Base-by-base conservation (phyloP, 2,329 filamentous ascomycete genomes). In the Neonectria punicea region DNA sequence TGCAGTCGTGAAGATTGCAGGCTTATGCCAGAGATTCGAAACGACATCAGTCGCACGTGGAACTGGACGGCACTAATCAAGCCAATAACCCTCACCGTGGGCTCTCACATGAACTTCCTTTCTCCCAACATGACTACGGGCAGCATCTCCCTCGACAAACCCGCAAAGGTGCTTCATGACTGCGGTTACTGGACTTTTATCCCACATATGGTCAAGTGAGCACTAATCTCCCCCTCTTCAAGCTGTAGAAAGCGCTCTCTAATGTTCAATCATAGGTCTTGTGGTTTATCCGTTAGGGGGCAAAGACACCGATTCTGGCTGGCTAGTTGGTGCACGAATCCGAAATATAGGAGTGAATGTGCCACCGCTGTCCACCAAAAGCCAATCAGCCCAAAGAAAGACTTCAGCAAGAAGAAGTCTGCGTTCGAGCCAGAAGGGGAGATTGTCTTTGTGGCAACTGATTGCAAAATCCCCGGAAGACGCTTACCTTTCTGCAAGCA, bases 131-230 rank as follows among this genome's bases (percentile, higher is more conserved):
- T 51, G 18, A 62, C 59, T 6, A 44, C 46, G 3, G 4, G 16
- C 22, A 50, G 53, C 2, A 14, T 9, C 8, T 13, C 36, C 4
- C n/a, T 25, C 4, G 25, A 43, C 46, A 62, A 62, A 20, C 59
- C 59, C 8, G 32, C 25, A 7, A 18, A 18, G 6, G 4, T 56
- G 22, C 7, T 36, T 2, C 10, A 56, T 4, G 43, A 51, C 7
- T 62, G 59, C 34, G 59, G 59, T 3, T 62, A 62, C 46, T 62
- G 46, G 36, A n/a, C 59, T 5, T 62, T 62, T n/a, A 34, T 62
- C 8, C 59, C 59, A 6, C 39, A 36, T 11, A 47, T 36, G n/a
- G 36, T 57, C 3, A 53, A 46, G 59, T 62, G 6, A n/a, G 58
- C 49, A 34, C 18, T 14, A 14, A 11, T 14, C 28, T 10, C 22